phyloP scores from a whole-genome alignment of 2,329 filamentous ascomycete genomes.

The Pestalotiopsis sp. region DNA sequence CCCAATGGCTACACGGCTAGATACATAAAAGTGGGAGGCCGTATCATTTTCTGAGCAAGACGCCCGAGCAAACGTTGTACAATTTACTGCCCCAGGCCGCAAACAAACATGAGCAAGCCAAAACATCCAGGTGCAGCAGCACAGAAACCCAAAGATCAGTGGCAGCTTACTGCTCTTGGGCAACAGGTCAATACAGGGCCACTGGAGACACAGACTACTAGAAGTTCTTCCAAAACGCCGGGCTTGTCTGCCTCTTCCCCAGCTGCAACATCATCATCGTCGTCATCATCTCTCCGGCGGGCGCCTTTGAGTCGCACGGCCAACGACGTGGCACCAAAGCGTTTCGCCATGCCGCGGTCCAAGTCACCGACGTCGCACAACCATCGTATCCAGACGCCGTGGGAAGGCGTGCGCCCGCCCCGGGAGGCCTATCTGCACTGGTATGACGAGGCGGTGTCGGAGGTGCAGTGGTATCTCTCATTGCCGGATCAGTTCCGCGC shows the following conservation, averaged over 20 bases:
- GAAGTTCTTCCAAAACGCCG: not conserved
- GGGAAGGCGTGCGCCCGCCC: not conserved
- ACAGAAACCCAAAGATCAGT: not conserved
- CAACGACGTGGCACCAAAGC: not conserved
- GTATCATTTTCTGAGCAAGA: not conserved
- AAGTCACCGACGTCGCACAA: not conserved
- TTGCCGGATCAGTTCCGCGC: not conserved
- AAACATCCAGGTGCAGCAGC: not conserved
- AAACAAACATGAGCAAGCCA: not conserved
- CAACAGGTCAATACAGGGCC: not conserved
- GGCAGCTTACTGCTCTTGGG: not conserved
- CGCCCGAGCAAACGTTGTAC: too few species aligned
- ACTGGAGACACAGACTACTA: not conserved
- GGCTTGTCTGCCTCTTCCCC: not conserved
- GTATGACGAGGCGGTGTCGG: not conserved
- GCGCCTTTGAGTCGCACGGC: not conserved
- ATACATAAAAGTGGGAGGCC: too few species aligned
- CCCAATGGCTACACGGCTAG: too few species aligned
- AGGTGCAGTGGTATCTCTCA: not conserved
- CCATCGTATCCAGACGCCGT: not conserved
- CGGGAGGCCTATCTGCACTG: not conserved
- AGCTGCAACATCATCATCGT: not conserved
- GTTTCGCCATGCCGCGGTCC: not conserved
- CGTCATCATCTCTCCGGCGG: not conserved
- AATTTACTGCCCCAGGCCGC: not conserved